These are phyloP conservation scores for Cercophora scortea DNA, from an alignment of 495 filamentous ascomycete genomes.

Conservation along the genomic window DNA sequence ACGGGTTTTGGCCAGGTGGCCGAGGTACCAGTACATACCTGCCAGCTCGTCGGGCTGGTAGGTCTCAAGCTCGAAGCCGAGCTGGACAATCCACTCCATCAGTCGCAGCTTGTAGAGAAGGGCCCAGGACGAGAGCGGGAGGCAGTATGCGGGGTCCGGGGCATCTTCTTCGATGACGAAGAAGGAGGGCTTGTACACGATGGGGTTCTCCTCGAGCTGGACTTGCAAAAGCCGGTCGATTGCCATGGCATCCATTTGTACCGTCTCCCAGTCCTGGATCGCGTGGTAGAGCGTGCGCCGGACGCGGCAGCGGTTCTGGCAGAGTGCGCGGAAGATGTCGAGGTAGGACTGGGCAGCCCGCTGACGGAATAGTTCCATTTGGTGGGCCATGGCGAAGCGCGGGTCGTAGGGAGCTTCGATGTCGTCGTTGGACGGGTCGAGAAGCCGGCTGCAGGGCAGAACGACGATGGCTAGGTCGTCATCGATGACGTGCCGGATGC, in stretches of 20 bases:
- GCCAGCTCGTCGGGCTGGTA: slow-evolving; percentile 82
- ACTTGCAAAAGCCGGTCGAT: slow-evolving; percentile 64
- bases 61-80: slow-evolving; percentile 91
- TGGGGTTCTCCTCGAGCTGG: slow-evolving; percentile 54
- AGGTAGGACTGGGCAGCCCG: slow-evolving; percentile 69
- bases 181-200: slow-evolving; percentile 22
- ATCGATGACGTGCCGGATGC: slow-evolving; percentile 66
- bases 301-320: slow-evolving; percentile 83
- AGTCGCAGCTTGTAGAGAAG: slow-evolving; percentile 82
- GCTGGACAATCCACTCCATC: slow-evolving; percentile 81
- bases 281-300: slow-evolving; percentile 76
- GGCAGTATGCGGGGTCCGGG: slow-evolving; percentile 37
- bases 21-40: slow-evolving; percentile 83
- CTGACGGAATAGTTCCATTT: slow-evolving; percentile 75
- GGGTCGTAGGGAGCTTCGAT: slow-evolving; percentile 72
- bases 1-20: slow-evolving; percentile 47
- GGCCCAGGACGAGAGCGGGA: slow-evolving; percentile 77
- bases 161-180: slow-evolving; percentile 18
- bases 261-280: slow-evolving; percentile 72
- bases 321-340: slow-evolving; percentile 73
- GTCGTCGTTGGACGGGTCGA: slow-evolving; percentile 64
- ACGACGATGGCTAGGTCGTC: slow-evolving; percentile 71
- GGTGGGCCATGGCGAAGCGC: slow-evolving; percentile 63
- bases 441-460: slow-evolving; percentile 59
- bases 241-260: slow-evolving; percentile 77